Evolutionary conservation across 305 asterid species (phyloP).

Genomic region (Rubia tinctorum): DNA sequence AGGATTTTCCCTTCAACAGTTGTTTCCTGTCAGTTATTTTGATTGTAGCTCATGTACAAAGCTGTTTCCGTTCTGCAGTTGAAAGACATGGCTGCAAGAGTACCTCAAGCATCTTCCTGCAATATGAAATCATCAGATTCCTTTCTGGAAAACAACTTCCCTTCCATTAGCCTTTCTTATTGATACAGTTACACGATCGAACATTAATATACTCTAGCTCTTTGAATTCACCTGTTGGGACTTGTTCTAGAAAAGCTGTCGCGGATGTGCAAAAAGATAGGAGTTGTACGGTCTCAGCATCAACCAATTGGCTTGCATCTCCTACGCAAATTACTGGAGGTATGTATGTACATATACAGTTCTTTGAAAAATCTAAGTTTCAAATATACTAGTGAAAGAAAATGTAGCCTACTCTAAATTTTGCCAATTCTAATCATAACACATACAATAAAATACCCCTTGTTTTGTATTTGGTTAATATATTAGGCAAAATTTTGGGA

Average conservation of each 20-base stretch:
- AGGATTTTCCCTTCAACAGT: not conserved
- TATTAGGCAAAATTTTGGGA: too few species aligned
- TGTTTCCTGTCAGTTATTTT: not conserved
- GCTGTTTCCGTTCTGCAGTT: constrained; percentile 30
- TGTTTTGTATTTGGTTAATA: too few species aligned
- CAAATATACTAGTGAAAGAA: too few species aligned
- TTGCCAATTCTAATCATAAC: too few species aligned
- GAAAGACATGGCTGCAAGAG: constrained; percentile 45
- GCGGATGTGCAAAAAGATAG: not conserved
- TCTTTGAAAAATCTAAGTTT: too few species aligned
- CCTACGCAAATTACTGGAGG: too few species aligned
- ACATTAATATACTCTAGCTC: not conserved
- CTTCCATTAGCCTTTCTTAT: constrained; percentile 35
- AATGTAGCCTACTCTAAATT: too few species aligned
- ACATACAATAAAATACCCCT: too few species aligned
- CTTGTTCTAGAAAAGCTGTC: not conserved
- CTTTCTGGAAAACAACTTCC: constrained; percentile 36
- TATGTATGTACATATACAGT: too few species aligned
- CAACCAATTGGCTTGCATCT: too few species aligned
- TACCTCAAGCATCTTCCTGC: constrained; percentile 33
- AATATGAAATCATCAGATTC: constrained; percentile 40
- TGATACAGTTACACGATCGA: constrained; percentile 9
- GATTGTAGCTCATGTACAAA: not conserved
- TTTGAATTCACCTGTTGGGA: not conserved
- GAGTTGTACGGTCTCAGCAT: too few species aligned